These are phyloP conservation scores for Metarhizium guizhouense DNA, from an alignment of 2,329 filamentous ascomycete species.

Conservation along the genomic window DNA sequence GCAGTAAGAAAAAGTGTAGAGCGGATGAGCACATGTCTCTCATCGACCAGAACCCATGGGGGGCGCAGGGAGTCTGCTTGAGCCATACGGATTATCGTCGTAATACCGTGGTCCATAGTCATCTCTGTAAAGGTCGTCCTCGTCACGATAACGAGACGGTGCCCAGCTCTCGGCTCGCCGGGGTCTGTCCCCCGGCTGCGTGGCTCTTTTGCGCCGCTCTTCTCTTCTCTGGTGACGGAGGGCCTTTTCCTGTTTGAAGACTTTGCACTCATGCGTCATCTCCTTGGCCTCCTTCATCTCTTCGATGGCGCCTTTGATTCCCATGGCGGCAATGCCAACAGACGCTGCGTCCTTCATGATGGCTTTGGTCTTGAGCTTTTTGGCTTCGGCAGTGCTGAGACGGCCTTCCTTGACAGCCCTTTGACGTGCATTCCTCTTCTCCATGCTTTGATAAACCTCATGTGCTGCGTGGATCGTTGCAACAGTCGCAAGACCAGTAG, in stretches of 20 bases:
- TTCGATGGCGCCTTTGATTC: slow-evolving; percentile 46
- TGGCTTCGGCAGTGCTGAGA: slow-evolving; percentile 41
- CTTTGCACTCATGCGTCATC: slow-evolving; percentile 35
- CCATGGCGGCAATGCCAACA: slow-evolving; percentile 47
- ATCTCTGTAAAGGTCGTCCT: slow-evolving; percentile 28
- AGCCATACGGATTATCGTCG: slow-evolving; percentile 38
- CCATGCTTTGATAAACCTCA: slow-evolving; percentile 49
- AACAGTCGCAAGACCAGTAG: slow-evolving; percentile 46
- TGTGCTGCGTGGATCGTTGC: slow-evolving; percentile 53
- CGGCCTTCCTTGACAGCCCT: slow-evolving; percentile 45
- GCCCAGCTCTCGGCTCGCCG: slow-evolving; percentile 37
- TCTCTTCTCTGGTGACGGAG: slow-evolving; percentile 40
- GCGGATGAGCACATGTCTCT: neutral
- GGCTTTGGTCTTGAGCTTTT: slow-evolving; percentile 48
- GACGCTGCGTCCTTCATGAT: slow-evolving; percentile 50
- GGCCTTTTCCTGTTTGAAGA: slow-evolving; percentile 40
- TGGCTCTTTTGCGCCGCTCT: slow-evolving; percentile 22
- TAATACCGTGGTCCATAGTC: slow-evolving; percentile 36
- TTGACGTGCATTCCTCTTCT: slow-evolving; percentile 43
- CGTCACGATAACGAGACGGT: slow-evolving; percentile 28
- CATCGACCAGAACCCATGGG: slow-evolving; percentile 11
- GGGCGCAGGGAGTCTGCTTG: slow-evolving; percentile 29
- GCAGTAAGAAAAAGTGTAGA: neutral
- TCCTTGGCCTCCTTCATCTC: slow-evolving; percentile 49
- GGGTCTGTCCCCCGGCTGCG: slow-evolving; percentile 24